A percentile compares a stretch with the other conserved stretches of the same genome.
These are phyloP conservation scores for Clavariopsis aquatica DNA, from an alignment of 495 filamentous ascomycete genomes.

Conservation along the genomic window DNA sequence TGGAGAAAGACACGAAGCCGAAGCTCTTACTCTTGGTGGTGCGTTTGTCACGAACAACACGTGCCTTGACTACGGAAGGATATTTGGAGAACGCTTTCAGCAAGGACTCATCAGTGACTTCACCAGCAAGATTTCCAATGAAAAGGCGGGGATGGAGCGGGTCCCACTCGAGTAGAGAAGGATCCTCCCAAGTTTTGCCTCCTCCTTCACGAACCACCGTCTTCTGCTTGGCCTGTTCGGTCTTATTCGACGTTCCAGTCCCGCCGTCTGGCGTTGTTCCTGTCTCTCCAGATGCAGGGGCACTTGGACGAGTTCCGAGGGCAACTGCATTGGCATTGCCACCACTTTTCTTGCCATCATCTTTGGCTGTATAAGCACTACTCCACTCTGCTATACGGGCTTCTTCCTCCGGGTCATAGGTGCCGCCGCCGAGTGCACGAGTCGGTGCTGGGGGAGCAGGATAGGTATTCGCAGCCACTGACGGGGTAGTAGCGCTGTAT, in stretches of 20 bases:
- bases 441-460: conserved; percentile 13
- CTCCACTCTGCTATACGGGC: conserved; percentile 97
- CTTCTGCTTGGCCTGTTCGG: conserved; percentile 49
- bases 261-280: conserved; percentile 49
- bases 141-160: conserved; percentile 92
- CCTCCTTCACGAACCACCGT: conserved; percentile 87
- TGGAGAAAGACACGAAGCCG: conserved; percentile 93
- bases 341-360: conserved; percentile 46
- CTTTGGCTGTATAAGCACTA: conserved; percentile 75
- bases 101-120: conserved; percentile 94
- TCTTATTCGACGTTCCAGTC: conserved; percentile 28
- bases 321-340: conserved; percentile 34
- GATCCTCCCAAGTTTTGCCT: conserved; percentile 85
- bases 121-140: conserved; percentile 95
- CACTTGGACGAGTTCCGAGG: conserved; percentile 1
- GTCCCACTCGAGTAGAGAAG: conserved; percentile 90
- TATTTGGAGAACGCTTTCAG: conserved; percentile 91
- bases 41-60: conserved; percentile 93
- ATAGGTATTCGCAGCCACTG: conserved; percentile 45
- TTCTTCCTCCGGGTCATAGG: conserved; percentile 79
- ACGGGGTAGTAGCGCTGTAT: conserved; percentile 51
- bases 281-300: conserved; percentile 37
- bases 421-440: not conserved
- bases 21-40: conserved; percentile 94
- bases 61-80: conserved; percentile 83